phyloP scores from a whole-genome alignment of 129 eudicot species.

The Centaurea solstitialis region DNA sequence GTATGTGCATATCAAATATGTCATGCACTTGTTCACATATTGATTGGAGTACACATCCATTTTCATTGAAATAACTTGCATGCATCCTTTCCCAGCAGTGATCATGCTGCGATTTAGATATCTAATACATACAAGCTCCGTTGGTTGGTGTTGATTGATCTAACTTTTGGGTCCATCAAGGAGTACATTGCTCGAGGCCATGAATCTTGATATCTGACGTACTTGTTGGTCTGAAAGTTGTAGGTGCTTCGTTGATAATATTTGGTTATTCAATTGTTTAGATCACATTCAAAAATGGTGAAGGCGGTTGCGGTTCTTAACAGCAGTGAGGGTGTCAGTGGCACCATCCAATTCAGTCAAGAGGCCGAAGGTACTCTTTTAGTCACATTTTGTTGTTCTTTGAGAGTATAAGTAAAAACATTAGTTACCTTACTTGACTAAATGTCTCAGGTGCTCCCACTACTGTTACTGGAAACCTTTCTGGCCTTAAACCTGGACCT shows the following conservation, averaged over 20 bases:
- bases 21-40: background rate
- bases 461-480: conserved; percentile 70
- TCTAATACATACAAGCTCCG: background rate
- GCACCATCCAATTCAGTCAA: conserved; percentile 73
- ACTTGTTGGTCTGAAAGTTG: conserved; percentile 10
- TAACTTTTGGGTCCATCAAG: background rate
- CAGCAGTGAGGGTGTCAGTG: conserved; percentile 93
- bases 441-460: conserved; percentile 65
- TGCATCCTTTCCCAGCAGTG: background rate
- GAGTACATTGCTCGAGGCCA: background rate
- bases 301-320: conserved; percentile 89
- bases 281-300: conserved; percentile 89
- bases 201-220: conserved; percentile 2
- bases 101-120: background rate
- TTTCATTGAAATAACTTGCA: background rate
- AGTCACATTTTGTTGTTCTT: background rate
- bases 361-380: conserved; percentile 72
- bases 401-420: background rate
- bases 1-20: conserved; percentile 2
- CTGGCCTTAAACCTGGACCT: conserved; percentile 85
- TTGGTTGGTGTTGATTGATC: background rate
- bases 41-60: background rate
- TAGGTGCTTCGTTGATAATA: conserved; percentile 4
- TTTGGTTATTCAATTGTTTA: conserved; percentile 33
- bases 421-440: conserved; percentile 10